Conservation (phyloP, 2,329 filamentous ascomycete genomes). For the Aspergillus texensis region DNA sequence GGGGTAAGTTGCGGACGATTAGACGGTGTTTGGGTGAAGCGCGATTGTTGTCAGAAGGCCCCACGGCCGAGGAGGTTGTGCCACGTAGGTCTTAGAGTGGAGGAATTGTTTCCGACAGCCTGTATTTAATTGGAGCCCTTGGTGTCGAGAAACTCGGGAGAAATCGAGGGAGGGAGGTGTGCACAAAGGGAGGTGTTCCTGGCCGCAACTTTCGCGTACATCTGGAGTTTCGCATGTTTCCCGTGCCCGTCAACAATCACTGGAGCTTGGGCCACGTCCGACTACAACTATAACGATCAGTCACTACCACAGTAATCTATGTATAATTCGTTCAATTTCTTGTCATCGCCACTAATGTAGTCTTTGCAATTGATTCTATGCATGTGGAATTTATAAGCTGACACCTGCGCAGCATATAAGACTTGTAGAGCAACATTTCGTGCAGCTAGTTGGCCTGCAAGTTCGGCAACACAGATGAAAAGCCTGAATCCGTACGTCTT, state of each 20-base stretch:
- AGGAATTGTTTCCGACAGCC: slow-evolving; percentile 13
- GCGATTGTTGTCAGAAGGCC: slow-evolving; percentile 30
- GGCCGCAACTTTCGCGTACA: background rate
- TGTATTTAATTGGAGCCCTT: background rate
- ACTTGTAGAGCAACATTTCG: background rate
- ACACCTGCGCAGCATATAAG: background rate
- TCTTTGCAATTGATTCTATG: background rate
- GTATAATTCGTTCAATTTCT: background rate
- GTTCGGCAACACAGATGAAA: background rate
- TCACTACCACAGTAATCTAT: background rate
- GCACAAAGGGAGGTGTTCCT: background rate
- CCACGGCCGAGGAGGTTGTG: slow-evolving; percentile 27
- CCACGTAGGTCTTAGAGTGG: slow-evolving; percentile 7
- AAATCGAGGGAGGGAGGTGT: slow-evolving; percentile 2
- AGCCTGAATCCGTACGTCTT: background rate
- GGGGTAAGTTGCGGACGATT: slow-evolving; percentile 10
- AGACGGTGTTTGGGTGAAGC: slow-evolving; percentile 23
- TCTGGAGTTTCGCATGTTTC: slow-evolving; percentile 18
- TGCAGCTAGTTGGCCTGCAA: background rate
- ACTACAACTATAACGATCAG: background rate
- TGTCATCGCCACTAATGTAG: background rate
- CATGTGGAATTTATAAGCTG: background rate
- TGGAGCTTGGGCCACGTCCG: slow-evolving; percentile 10
- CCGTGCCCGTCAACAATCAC: slow-evolving; percentile 7
- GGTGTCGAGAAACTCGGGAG: background rate